Evolutionary conservation across 148 eudicot genomes (phyloP).

Genomic region (Camellia sinensis): DNA sequence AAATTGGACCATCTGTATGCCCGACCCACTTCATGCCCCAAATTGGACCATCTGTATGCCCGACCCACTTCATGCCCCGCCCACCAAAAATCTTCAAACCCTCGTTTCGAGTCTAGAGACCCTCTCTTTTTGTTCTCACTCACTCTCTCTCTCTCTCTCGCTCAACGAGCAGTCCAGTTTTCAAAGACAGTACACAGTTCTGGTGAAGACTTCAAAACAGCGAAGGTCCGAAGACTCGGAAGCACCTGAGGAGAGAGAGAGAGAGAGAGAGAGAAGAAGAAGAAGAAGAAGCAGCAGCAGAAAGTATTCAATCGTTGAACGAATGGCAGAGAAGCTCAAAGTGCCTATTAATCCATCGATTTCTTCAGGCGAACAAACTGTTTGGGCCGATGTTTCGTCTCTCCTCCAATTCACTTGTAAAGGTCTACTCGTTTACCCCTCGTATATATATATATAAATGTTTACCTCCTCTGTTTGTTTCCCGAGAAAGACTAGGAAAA

Average conservation of each 20-base stretch:
- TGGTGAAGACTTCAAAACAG: background rate
- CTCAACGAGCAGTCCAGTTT: background rate
- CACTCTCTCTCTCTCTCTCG: background rate
- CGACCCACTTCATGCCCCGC: background rate
- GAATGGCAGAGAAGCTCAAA: constrained; percentile 20
- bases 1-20: background rate
- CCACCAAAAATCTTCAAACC: background rate
- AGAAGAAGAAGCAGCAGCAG: background rate
- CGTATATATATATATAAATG: background rate
- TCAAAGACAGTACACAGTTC: background rate
- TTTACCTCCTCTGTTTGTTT: background rate
- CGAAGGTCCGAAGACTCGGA: background rate
- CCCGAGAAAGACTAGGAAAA: constrained; percentile 2
- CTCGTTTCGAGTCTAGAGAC: background rate
- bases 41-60: background rate
- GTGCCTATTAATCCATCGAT: constrained; percentile 31
- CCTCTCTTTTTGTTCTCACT: background rate
- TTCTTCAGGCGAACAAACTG: constrained; percentile 63
- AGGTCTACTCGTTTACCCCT: constrained; percentile 34
- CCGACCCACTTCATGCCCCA: background rate
- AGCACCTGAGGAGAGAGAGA: background rate
- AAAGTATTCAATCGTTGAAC: background rate
- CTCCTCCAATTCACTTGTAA: constrained; percentile 59
- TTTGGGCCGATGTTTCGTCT: constrained; percentile 75
- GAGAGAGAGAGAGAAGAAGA: background rate